Evolutionary conservation across 2,329 filamentous ascomycete genomes (phyloP), one percentile per base, ranked within the genome.

Genomic region (Thielaviopsis populi): DNA sequence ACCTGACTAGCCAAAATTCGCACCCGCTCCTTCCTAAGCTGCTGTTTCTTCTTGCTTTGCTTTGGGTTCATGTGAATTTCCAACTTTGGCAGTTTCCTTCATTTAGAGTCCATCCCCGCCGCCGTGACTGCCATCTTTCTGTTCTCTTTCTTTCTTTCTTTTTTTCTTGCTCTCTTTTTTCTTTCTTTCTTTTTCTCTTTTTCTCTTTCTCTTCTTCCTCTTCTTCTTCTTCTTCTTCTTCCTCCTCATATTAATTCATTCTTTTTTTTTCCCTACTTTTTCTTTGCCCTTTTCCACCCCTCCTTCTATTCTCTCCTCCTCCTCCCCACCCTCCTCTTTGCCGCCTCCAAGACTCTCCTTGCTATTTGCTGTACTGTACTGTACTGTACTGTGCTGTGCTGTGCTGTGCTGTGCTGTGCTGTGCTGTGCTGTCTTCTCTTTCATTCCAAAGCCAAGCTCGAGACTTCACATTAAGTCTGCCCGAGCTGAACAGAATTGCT

Each of bases 161-260:
- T 30, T 67, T 42, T 61, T 64, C 56, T 62, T 65, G 65, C 63
- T 65, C 64, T 66, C 64, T 67, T 65, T 68, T 33, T n/a, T n/a
- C n/a, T n/a, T n/a, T 66, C 61, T 65, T 64, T 30, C 50, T 30
- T 65, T 66, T 67, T 59, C 66, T 62, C 67, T 65, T 66, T 66
- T 68, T 62, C 67, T 64, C 66, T 65, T 61, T 50, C 65, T 65
- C n/a, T n/a, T 66, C 61, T 65, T 64, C 30, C 50, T 30, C 65
- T 66, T 67, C 61, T 66, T 62, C 67, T 65, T 66, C 66, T 68
- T 62, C 67, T 64, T 66, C 66, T 61, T 50, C 65, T 65, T 64
- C 64, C 62, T 58, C 63, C 64, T 64, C 63, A 67, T 65, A 64
- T 62, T 66, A 65, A 68, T 33, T 67, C 61, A 65, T 65, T 61